Conservation (phyloP, 345 rosid genomes). For the Ceriops zippeliana region DNA sequence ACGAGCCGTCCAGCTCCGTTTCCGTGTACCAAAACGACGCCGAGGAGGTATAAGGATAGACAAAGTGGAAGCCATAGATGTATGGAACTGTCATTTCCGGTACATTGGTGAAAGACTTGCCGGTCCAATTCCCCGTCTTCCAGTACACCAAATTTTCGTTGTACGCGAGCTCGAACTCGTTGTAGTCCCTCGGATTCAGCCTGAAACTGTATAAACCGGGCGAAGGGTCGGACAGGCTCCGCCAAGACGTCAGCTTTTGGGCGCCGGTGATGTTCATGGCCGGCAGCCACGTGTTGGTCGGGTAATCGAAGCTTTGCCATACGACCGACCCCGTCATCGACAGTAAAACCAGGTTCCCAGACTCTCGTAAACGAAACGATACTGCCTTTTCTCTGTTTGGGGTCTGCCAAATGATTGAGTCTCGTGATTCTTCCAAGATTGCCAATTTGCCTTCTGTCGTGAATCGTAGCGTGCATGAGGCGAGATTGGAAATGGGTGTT, state of each 20-base stretch:
- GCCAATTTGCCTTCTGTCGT: constrained; percentile 32
- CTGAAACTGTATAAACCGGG: constrained; percentile 40
- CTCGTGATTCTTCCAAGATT: constrained; percentile 34
- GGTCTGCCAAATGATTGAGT: constrained; percentile 41
- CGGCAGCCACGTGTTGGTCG: constrained; percentile 59
- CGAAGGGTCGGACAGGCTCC: constrained; percentile 41
- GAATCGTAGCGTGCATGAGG: constrained; percentile 27
- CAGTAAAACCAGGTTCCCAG: constrained; percentile 46
- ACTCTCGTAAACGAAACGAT: constrained; percentile 28
- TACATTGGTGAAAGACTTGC: constrained; percentile 41
- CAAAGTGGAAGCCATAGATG: constrained; percentile 61
- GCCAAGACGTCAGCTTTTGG: constrained; percentile 38
- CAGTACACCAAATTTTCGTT: constrained; percentile 38
- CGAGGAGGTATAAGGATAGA: constrained; percentile 41
- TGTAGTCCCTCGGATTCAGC: constrained; percentile 33
- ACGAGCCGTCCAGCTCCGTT: constrained; percentile 24
- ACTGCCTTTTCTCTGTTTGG: constrained; percentile 27
- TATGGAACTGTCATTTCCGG: constrained; percentile 50
- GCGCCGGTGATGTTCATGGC: constrained; percentile 42
- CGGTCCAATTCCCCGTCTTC: constrained; percentile 63
- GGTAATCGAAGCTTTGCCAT: constrained; percentile 61
- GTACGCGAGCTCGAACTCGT: constrained; percentile 49
- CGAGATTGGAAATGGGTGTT: constrained; percentile 28
- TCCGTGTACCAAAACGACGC: constrained; percentile 60
- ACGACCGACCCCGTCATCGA: constrained; percentile 23